Evolutionary conservation across 371 early-diverging fungal genomes (phyloP), one percentile per base, ranked within the genome.

Genomic region (Mortierella sp.): DNA sequence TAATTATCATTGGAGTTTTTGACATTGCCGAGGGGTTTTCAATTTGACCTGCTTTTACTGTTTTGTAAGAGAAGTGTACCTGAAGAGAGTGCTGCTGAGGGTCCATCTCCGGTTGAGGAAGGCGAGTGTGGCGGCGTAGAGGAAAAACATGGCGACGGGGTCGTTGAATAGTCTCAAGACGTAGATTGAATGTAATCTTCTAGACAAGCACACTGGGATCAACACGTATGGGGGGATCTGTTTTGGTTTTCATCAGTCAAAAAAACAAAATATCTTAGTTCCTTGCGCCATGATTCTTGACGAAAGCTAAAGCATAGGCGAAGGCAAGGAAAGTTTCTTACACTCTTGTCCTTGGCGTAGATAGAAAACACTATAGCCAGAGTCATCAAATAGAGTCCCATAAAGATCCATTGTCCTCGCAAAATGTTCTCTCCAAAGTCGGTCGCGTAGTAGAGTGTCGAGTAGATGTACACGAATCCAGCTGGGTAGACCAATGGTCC

Each of bases 401-500:
- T 94, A 88, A 97, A 98, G 19, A 97, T 79, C 88, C 92, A 94
- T 77, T 98, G 99, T 1, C 95, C 98, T 19, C 89, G 76, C 16
- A 90, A 89, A 50, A 97, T 90, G 79, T 95, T 88, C 24, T 76
- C 76, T 7, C 98, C 98, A n/a, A 87, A 73, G 55, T 89, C 80
- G 0, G 97, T 97, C n/a, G 95, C 31, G 76, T 91, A 88, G 77
- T 92, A 93, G 10, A 98, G 84, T 9, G 82, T 78, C 1, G 95
- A 92, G 89, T 96, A 98, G 13, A 97, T 84, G 86, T 97, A 97
- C 7, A 98, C 93, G 85, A 97, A 97, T 8, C 98, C 98, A 16
- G 97, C 99, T 2, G 99, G 99, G 82, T 98, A 96, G 91, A 98
- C 99, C 63, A 98, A 88, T 0, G 98, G 98, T 3, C 99, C 99